Evolutionary conservation across 495 filamentous ascomycete genomes (phyloP), one percentile per base, ranked within the genome.

Genomic region (Neurospora sp.): DNA sequence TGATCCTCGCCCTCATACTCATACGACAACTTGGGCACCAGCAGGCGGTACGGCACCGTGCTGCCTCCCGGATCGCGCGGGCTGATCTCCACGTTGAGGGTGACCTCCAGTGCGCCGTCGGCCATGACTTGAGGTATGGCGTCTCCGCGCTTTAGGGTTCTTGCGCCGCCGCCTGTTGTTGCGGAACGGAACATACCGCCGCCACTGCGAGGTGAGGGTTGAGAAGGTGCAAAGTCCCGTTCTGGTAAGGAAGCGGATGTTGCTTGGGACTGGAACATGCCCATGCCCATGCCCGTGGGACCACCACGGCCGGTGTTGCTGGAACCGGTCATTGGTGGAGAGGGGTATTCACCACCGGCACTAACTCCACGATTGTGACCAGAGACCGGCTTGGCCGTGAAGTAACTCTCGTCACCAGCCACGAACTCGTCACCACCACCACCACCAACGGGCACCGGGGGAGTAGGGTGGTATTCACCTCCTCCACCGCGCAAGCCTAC

Each of bases 61-160:
- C 91, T 92, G n/a, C 96, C 96, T 0, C 91, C 88, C 0, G 96
- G 96, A 77, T 98, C 93, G 73, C 88, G 87, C 37, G 91, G 89
- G 76, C 89, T 92, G 75, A 98, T 88, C 83, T 99, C 96, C 76
- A 96, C 88, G 76, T 96, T 95, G 37, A 99, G 81, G 11, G 87
- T 90, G 37, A 99, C 89, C 70, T 97, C 93, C 31, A 99, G 84
- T 3, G 93, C 94, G 54, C 90, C 90, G 74, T 92, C 84, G 0
- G 97, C 28, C 54, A 66, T 66, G 54, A 66, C 31, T 34, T 9
- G 54, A 2, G 54, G 54, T 17, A 66, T 7, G 15, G 76, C 72
- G 34, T 74, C 71, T 7, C 78, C 73, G n/a, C 77, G 73, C 77
- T 79, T 78, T 36, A 90, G 81, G 37, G 90, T 86, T 79, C 91